Percentiles rank a stretch among this genome's conserved stretches.
These are phyloP conservation scores for Xylaria sp. DNA, from an alignment of 2,329 filamentous ascomycete species.

Conservation along the genomic window DNA sequence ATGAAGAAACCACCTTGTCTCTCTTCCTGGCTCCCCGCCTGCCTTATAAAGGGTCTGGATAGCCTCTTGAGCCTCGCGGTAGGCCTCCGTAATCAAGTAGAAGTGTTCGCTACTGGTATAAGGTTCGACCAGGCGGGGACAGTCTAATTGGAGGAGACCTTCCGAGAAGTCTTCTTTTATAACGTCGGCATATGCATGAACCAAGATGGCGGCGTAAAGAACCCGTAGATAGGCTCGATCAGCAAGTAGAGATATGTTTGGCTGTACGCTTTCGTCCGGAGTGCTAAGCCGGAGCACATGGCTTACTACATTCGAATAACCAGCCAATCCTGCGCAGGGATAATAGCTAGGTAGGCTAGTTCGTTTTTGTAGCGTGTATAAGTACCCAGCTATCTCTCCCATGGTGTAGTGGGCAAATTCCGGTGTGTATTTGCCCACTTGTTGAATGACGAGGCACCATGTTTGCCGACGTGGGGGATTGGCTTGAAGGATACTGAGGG, in stretches of 20 bases:
- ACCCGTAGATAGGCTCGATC: background rate
- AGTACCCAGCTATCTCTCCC: background rate
- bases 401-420: slow-evolving; percentile 3
- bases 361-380: background rate
- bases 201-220: background rate
- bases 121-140: background rate
- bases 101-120: slow-evolving; percentile 10
- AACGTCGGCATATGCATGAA: background rate
- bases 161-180: background rate
- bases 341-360: background rate
- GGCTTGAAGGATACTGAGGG: slow-evolving; percentile 8
- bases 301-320: slow-evolving; percentile 8
- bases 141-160: slow-evolving; percentile 13
- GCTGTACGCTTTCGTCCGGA: background rate
- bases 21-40: slow-evolving; percentile 6
- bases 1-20: background rate
- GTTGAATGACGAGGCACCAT: slow-evolving; percentile 9
- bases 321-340: background rate
- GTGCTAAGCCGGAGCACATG: slow-evolving; percentile 16
- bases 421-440: slow-evolving; percentile 8
- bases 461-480: background rate
- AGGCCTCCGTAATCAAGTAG: background rate
- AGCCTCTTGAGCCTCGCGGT: slow-evolving; percentile 3
- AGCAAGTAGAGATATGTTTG: background rate
- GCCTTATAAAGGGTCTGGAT: background rate